Base-by-base conservation (phyloP, 2,329 filamentous ascomycete species). In the Pestalotiopsis sp. region DNA sequence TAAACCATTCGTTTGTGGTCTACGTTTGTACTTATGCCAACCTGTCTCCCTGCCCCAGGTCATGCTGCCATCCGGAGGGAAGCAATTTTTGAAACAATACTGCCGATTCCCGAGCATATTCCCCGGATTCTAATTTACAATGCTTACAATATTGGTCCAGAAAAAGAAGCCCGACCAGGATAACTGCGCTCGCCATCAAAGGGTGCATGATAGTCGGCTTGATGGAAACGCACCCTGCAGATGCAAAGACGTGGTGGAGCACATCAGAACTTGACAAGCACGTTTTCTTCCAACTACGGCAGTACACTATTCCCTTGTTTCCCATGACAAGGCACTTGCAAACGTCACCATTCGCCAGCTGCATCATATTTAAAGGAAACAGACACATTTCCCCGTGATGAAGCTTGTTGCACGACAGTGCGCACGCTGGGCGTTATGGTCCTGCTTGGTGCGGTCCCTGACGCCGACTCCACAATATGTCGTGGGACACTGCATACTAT, bases 401-500 rank as follows among this genome's bases (percentile, higher is more conserved):
- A 9, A 52, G 45, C 45, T n/a, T 6, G 20, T 52, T 31, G 27
- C 27, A 31, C 27, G 27, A 31, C 27, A 31, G 27, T 31, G 9
- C 27, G 27, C 27, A 31, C 27, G 27, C 27, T 31, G 27, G 27
- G 27, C 27, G 27, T 31, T 31, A 31, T 31, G 27, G 27, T 31
- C 27, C 17, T 27, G 17, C 17, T 20, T 39, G 17, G 14, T 39
- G 23, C 59, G 31, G 25, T 52, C 59, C 59, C 59, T 61, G 25
- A 17, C 38, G n/a, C 55, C 23, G 27, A 61, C 59, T 61, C 59
- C 59, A 61, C 59, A 61, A 20, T 58, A 61, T 52, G 45, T 61
- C 59, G 59, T 61, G 59, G 59, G 59, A 61, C 36, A 36, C n/a
- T 61, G 59, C 59, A 61, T 61, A 59, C 13, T 13, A n/a, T 17